Evolutionary conservation across 2,329 filamentous ascomycete species (phyloP).

Genomic region (Microcera coccophila): DNA sequence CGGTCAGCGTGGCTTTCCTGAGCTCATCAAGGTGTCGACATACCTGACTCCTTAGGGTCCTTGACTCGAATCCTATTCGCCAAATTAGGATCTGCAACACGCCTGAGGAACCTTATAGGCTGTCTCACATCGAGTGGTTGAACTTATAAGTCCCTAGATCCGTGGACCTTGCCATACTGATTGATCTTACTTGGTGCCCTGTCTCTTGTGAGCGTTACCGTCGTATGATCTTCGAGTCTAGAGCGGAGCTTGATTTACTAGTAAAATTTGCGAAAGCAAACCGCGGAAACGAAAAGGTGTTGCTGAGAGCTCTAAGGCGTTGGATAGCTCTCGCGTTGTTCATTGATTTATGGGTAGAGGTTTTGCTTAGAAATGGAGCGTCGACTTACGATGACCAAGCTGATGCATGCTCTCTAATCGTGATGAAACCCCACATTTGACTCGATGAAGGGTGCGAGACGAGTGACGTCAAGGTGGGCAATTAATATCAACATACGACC

Average conservation of each 20-base stretch:
- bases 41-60: constrained; percentile 77
- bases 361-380: not conserved
- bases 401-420: not conserved
- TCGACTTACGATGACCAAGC: not conserved
- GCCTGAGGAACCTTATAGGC: not conserved
- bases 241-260: not conserved
- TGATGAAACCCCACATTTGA: constrained; percentile 6
- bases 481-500: too few relatives aligned
- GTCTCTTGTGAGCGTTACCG: not conserved
- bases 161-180: constrained; percentile 64
- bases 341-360: constrained; percentile 15
- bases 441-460: constrained; percentile 1
- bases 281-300: constrained; percentile 12
- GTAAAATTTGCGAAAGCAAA: constrained; percentile 1
- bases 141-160: constrained; percentile 75
- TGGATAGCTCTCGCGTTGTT: constrained; percentile 22
- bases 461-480: constrained; percentile 12
- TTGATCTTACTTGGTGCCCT: constrained; percentile 29
- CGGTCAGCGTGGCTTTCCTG: not conserved
- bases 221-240: not conserved
- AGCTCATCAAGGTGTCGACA: constrained; percentile 20
- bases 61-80: constrained; percentile 81
- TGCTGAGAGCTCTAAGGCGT: constrained; percentile 23
- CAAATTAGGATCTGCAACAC: constrained; percentile 10
- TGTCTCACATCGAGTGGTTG: constrained; percentile 76